Evolutionary conservation across 2,329 filamentous ascomycete species (phyloP).

Genomic region (Fusarium heterosporum): DNA sequence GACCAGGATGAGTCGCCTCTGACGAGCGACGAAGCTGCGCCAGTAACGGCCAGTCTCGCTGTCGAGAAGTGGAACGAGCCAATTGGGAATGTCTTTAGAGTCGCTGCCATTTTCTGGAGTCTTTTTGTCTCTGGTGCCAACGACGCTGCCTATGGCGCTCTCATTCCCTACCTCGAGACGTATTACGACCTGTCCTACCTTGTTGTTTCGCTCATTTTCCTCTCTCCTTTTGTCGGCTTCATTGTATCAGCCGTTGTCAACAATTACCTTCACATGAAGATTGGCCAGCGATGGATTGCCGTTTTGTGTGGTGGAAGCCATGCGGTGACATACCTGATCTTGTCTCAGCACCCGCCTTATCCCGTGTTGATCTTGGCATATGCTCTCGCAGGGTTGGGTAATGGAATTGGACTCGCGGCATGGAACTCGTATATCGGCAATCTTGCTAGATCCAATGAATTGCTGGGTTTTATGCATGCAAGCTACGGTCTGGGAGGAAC

Average conservation of each 20-base stretch:
- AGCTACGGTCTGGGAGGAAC: slow-evolving; percentile 76
- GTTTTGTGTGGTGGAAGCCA: slow-evolving; percentile 70
- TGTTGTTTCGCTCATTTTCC: slow-evolving; percentile 73
- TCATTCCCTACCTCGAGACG: slow-evolving; percentile 40
- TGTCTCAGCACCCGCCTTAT: slow-evolving; percentile 74
- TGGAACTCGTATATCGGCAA: slow-evolving; percentile 71
- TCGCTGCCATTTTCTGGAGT: slow-evolving; percentile 66
- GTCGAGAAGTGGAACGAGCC: slow-evolving; percentile 39
- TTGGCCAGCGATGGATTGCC: slow-evolving; percentile 65
- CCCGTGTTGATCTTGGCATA: slow-evolving; percentile 74
- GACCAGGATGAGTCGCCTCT: neutral
- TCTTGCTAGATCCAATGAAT: slow-evolving; percentile 75
- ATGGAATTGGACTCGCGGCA: slow-evolving; percentile 70
- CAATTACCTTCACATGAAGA: slow-evolving; percentile 55
- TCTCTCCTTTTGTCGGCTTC: slow-evolving; percentile 75
- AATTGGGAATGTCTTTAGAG: slow-evolving; percentile 57
- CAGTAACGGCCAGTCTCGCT: neutral
- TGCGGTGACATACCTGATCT: slow-evolving; percentile 70
- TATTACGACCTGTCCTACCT: slow-evolving; percentile 74
- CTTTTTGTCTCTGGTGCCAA: slow-evolving; percentile 70
- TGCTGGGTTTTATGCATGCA: slow-evolving; percentile 75
- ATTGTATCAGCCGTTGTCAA: slow-evolving; percentile 70
- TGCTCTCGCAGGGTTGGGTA: slow-evolving; percentile 75
- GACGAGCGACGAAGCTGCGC: neutral
- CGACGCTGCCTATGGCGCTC: slow-evolving; percentile 62